Evolutionary conservation across 2,329 filamentous ascomycete genomes (phyloP), one percentile per base, ranked within the genome.

Genomic region (Emydomyces testavorans): DNA sequence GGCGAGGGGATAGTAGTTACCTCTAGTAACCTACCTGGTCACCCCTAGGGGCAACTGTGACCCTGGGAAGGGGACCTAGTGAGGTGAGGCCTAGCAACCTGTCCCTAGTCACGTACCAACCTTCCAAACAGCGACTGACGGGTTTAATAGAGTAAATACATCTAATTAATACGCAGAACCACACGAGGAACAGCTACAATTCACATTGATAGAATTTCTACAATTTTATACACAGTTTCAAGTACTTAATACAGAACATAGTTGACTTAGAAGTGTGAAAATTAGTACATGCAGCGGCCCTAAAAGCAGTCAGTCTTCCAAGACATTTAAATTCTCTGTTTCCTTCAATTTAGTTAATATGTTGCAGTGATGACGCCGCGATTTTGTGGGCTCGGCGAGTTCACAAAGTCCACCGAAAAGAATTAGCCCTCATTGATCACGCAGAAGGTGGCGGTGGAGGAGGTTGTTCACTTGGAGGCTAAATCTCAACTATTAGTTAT

Each of bases 361-460:
- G 24, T 40, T 13, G 13, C 26, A 35, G 8, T n/a, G 4, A n/a
- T 20, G 7, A 3, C 21, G 6, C 3, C 7, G 28, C 20, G 4
- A 16, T 10, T 21, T 32, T 18, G 7, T 32, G 11, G 26, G 2
- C 6, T n/a, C 8, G n/a, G 15, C n/a, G 20, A 32, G 28, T 28
- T 71, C n/a, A 3, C 64, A 65, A 34, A 41, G 15, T 34, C 34
- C 35, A 16, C 11, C n/a, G 21, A 29, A 29, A 31, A 31, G 13
- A 24, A 28, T 4, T 3, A 16, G 11, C 15, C 1, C 16, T n/a
- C n/a, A 11, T 32, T 23, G 21, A 40, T 59, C 53, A 66, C 43
- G 61, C 59, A n/a, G 66, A 62, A 34, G 79, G 78, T 46, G 76
- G 76, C 31, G 79, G 80, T 18, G 79, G 80, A 53, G 79, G 80